phyloP scores from a whole-genome alignment of 1,284 basidiomycete genomes.

The Filobasidium uniguttulatum region DNA sequence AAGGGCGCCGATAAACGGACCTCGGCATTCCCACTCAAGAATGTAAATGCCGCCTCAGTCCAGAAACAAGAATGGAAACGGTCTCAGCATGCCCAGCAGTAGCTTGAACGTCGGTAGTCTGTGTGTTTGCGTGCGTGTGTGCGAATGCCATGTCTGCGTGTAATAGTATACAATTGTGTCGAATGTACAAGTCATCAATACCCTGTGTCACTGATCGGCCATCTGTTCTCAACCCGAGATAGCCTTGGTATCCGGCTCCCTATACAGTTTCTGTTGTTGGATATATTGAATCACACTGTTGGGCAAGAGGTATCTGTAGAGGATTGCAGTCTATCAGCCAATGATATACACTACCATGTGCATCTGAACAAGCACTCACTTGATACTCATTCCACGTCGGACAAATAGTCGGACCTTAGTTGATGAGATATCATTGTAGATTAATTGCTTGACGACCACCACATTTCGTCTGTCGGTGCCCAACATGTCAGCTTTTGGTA shows the following conservation, averaged over 20 bases:
- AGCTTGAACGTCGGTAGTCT: not conserved
- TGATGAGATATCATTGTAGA: conserved; percentile 95
- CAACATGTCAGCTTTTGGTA: no score
- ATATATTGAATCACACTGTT: conserved; percentile 91
- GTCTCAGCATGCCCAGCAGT: no score
- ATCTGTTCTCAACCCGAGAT: not conserved
- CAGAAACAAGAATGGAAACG: conserved; percentile 56
- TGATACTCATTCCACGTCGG: conserved; percentile 80
- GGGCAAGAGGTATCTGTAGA: conserved; percentile 64
- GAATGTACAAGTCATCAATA: not conserved
- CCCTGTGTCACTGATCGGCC: not conserved
- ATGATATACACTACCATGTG: not conserved
- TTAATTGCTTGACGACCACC: conserved; percentile 84
- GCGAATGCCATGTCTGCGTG: not conserved
- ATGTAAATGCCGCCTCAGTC: conserved; percentile 53
- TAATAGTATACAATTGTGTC: not conserved
- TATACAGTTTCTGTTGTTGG: conserved; percentile 51
- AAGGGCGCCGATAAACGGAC: conserved; percentile 61
- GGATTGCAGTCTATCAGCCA: not conserved
- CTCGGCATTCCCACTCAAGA: conserved; percentile 60
- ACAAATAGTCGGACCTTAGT: conserved; percentile 89
- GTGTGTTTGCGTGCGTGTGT: not conserved
- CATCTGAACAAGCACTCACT: conserved; percentile 26
- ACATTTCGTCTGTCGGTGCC: conserved; percentile 65
- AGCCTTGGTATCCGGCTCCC: conserved; percentile 8